Percentiles rank a stretch among this genome's conserved stretches.
These are phyloP conservation scores for Entomortierella lignicola DNA, from an alignment of 192 early-diverging fungal species.

Conservation along the genomic window DNA sequence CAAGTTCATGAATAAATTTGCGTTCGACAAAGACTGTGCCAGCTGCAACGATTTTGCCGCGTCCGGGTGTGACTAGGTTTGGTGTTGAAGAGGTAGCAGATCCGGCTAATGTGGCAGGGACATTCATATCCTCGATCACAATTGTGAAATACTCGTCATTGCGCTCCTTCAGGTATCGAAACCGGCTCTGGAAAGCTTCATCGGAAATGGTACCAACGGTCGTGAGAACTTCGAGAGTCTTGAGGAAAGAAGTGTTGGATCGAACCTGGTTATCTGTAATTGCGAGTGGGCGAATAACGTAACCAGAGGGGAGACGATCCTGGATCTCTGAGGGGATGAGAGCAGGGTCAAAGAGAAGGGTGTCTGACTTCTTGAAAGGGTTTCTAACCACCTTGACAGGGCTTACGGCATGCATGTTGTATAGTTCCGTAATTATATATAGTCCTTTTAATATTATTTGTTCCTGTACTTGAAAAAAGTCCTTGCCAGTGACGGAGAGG, in stretches of 20 bases:
- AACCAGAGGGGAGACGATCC: conserved; percentile 69
- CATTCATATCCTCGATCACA: conserved; percentile 70
- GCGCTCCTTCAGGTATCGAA: conserved; percentile 78
- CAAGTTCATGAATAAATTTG: conserved; percentile 85
- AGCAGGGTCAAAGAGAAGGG: conserved; percentile 69
- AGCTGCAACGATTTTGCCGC: conserved; percentile 74
- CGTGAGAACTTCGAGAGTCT: conserved; percentile 75
- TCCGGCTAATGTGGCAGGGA: conserved; percentile 13
- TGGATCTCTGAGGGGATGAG: conserved; percentile 80
- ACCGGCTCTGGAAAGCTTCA: conserved; percentile 75
- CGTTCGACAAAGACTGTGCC: conserved; percentile 87
- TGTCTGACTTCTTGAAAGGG: conserved; percentile 47
- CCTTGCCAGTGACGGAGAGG: too few species aligned
- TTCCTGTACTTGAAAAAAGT: not conserved
- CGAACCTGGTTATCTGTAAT: conserved; percentile 74
- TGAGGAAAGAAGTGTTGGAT: conserved; percentile 69
- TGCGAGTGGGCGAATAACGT: conserved; percentile 74
- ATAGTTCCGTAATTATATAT: not conserved
- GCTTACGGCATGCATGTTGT: conserved; percentile 18
- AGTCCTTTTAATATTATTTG: not conserved
- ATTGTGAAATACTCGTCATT: conserved; percentile 86
- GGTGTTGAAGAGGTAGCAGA: conserved; percentile 26
- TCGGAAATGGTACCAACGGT: conserved; percentile 80
- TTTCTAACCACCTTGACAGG: conserved; percentile 15
- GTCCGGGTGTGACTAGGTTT: conserved; percentile 65